phyloP scores from a whole-genome alignment of 1,139 yeast species.

The Pneumocystis jirovecii region DNA sequence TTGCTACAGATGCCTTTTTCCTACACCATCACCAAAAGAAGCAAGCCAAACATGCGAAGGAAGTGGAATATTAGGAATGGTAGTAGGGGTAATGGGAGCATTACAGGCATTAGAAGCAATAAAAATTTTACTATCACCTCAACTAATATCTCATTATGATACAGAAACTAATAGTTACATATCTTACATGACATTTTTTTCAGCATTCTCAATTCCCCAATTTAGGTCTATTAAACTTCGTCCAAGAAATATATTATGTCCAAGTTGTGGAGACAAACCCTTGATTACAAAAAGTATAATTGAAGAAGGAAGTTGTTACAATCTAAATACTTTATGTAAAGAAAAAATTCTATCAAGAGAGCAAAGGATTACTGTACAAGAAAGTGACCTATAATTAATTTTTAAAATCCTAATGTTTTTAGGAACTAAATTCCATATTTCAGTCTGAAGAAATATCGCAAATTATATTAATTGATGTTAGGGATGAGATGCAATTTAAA shows the following conservation, averaged over 20 bases:
- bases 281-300: slow-evolving; percentile 36
- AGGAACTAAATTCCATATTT: not conserved
- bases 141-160: not conserved
- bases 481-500: slow-evolving; percentile 62
- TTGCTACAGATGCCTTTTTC: slow-evolving; percentile 87
- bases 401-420: not conserved
- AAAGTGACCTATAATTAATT: not conserved
- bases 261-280: slow-evolving; percentile 43
- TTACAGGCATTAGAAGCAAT: slow-evolving; percentile 82
- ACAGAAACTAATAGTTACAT: slow-evolving; percentile 27
- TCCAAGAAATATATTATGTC: slow-evolving; percentile 44
- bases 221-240: slow-evolving; percentile 71
- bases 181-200: slow-evolving; percentile 57
- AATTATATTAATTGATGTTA: slow-evolving; percentile 57
- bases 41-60: slow-evolving; percentile 77
- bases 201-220: slow-evolving; percentile 41
- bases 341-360: slow-evolving; percentile 24
- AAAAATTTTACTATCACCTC: slow-evolving; percentile 34
- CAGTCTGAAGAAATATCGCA: slow-evolving; percentile 23
- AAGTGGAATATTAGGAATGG: slow-evolving; percentile 93
- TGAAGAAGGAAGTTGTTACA: slow-evolving; percentile 65
- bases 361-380: slow-evolving; percentile 30
- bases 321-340: slow-evolving; percentile 32
- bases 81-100: slow-evolving; percentile 79
- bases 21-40: slow-evolving; percentile 75